Conservation (phyloP, 331 rosid genomes). For the Acacia pycnantha region DNA sequence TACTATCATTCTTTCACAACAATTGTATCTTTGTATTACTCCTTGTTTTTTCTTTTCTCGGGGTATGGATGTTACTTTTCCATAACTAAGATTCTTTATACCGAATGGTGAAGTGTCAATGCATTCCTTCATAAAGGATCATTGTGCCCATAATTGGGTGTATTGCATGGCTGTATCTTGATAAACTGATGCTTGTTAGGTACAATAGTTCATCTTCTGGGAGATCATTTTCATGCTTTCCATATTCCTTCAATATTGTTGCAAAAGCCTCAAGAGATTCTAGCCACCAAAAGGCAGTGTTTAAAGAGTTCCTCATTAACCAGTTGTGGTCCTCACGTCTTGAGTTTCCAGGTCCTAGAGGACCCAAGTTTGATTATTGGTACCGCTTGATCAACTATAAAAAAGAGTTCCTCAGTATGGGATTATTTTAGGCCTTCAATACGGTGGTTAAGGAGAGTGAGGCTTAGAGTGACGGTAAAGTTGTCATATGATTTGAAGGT, state of each 20-base stretch:
- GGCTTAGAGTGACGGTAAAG: no score
- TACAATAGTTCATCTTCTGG: constrained; percentile 2
- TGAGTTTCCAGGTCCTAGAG: no score
- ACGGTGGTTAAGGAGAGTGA: no score
- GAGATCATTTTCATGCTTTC: constrained; percentile 3
- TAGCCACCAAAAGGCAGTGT: neutral
- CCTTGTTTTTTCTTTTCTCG: neutral
- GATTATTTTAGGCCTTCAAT: neutral
- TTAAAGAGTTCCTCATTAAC: neutral
- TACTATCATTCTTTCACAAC: neutral
- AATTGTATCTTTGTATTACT: neutral
- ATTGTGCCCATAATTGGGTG: neutral
- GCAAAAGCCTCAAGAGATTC: neutral
- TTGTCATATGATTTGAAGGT: no score
- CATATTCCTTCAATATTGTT: neutral
- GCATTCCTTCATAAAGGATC: constrained; percentile 2
- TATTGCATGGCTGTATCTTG: neutral
- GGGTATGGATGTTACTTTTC: neutral
- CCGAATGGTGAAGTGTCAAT: constrained; percentile 20
- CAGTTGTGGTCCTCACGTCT: no score
- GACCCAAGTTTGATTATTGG: no score
- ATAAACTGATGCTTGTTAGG: neutral
- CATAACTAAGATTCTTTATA: neutral
- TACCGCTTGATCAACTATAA: no score
- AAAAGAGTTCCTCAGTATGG: neutral